Evolutionary conservation across 768 basidiomycete genomes (phyloP).

Genomic region (Tylopilus cervinicoccineus): DNA sequence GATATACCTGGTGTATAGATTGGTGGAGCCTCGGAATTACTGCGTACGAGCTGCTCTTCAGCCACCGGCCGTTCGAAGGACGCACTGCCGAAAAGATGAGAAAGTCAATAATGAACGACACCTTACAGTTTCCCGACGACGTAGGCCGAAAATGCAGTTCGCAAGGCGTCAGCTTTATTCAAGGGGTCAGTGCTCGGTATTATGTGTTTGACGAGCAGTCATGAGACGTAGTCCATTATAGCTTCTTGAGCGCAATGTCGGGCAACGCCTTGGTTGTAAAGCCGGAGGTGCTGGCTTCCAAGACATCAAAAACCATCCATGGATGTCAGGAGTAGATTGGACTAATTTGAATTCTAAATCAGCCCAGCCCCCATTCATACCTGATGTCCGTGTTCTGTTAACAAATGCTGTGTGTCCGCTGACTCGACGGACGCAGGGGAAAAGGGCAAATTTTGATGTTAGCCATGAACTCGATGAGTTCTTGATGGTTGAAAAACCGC

Average conservation of each 20-base stretch:
- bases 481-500: slow-evolving; percentile 95
- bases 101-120: slow-evolving; percentile 77
- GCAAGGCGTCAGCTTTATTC: slow-evolving; percentile 62
- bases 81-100: slow-evolving; percentile 87
- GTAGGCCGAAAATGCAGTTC: slow-evolving; percentile 56
- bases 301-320: slow-evolving; percentile 78
- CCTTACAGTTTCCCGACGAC: slow-evolving; percentile 73
- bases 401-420: neutral
- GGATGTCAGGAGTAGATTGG: slow-evolving; percentile 87
- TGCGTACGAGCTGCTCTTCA: slow-evolving; percentile 85
- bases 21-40: slow-evolving; percentile 96
- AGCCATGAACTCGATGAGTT: slow-evolving; percentile 97
- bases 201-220: slow-evolving; percentile 6
- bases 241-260: slow-evolving; percentile 83
- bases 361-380: slow-evolving; percentile 78
- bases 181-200: slow-evolving; percentile 48
- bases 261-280: slow-evolving; percentile 76
- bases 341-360: slow-evolving; percentile 65
- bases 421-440: slow-evolving; percentile 52
- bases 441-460: slow-evolving; percentile 97
- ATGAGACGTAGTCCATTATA: slow-evolving; percentile 30
- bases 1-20: slow-evolving; percentile 90
- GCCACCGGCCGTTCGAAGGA: slow-evolving; percentile 84
- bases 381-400: slow-evolving; percentile 66
- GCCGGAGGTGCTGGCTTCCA: slow-evolving; percentile 65